phyloP scores from a whole-genome alignment of 2,329 filamentous ascomycete genomes.

The Rachicladosporium sp. region DNA sequence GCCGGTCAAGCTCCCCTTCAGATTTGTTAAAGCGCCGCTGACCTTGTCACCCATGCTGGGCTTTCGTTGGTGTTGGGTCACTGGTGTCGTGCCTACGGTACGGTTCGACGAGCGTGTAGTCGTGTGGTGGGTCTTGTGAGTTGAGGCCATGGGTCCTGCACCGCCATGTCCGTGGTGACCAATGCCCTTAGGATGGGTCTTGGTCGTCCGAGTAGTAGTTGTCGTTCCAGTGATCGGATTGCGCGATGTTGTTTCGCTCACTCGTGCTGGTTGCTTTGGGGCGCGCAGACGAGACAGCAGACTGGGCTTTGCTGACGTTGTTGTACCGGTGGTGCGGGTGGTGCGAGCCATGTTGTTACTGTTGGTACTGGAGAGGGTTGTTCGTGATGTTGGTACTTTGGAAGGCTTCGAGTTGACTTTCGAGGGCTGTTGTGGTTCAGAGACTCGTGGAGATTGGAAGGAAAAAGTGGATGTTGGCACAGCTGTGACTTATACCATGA shows the following conservation, averaged over 20 bases:
- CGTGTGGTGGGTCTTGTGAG: conserved; percentile 9
- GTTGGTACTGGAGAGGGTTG: background rate
- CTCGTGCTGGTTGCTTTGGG: conserved; percentile 28
- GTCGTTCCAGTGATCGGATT: conserved; percentile 27
- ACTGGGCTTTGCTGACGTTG: conserved; percentile 35
- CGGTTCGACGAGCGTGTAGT: conserved; percentile 39
- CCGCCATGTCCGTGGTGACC: conserved; percentile 15
- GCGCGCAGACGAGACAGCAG: conserved; percentile 44
- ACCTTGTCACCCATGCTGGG: conserved; percentile 64
- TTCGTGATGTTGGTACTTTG: background rate
- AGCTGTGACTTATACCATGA: background rate
- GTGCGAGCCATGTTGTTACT: conserved; percentile 11
- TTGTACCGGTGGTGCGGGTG: conserved; percentile 9
- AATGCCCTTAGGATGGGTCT: conserved; percentile 17
- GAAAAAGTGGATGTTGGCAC: background rate
- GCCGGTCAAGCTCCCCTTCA: conserved; percentile 57
- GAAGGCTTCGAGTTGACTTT: background rate
- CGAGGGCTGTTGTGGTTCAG: background rate
- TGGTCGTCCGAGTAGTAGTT: conserved; percentile 21
- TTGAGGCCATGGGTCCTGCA: conserved; percentile 13
- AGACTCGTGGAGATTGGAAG: background rate
- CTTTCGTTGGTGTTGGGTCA: conserved; percentile 45
- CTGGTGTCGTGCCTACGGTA: background rate
- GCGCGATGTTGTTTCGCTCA: conserved; percentile 30
- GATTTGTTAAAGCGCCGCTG: conserved; percentile 59